Evolutionary conservation across 768 basidiomycete species (phyloP).

Genomic region (Lentinula sp.): DNA sequence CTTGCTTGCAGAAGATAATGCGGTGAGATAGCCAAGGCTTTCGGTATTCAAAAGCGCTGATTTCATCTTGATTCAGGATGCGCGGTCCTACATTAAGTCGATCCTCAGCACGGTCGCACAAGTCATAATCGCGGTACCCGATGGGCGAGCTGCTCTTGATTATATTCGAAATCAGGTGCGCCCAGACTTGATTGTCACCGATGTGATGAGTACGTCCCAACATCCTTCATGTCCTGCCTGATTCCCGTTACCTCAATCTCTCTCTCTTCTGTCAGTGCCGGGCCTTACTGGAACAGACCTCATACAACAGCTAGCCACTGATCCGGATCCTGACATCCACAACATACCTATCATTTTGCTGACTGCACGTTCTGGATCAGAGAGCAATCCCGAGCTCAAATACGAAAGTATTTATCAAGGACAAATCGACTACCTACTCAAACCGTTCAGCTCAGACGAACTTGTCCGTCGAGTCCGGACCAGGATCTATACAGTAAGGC

Average conservation of each 20-base stretch:
- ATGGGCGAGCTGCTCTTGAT: constrained; percentile 5
- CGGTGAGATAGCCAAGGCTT: not conserved
- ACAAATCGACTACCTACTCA: not conserved
- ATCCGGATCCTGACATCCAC: not conserved
- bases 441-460: constrained; percentile 3
- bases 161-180: not conserved
- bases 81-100: constrained; percentile 5
- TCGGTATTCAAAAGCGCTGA: not conserved
- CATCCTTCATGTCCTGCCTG: not conserved
- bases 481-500: not conserved
- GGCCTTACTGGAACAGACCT: not conserved
- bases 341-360: constrained; percentile 1
- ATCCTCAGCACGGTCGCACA: not conserved
- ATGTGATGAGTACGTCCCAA: constrained; percentile 2
- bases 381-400: not conserved
- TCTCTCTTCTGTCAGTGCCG: not conserved
- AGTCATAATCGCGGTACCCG: constrained; percentile 2
- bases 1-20: constrained; percentile 7
- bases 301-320: not conserved
- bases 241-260: not conserved
- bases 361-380: not conserved
- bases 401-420: not conserved
- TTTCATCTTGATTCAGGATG: not conserved
- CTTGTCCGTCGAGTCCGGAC: constrained; percentile 1
- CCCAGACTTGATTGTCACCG: constrained; percentile 5